Evolutionary conservation across 768 basidiomycete species (phyloP).

Genomic region (Agaricus blazei): DNA sequence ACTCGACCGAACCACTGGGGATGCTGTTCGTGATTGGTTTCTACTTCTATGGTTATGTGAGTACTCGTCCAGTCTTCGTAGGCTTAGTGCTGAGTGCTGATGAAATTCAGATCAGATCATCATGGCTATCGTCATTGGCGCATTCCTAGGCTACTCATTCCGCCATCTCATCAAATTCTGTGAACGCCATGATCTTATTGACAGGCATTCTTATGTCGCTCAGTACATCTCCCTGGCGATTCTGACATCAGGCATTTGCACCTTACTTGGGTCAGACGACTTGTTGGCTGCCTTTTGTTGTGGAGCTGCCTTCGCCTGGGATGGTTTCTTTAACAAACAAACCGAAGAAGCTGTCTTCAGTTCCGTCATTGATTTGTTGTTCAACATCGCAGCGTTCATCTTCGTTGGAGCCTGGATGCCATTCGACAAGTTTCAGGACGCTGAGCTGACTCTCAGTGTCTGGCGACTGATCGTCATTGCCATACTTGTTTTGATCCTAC

Average conservation of each 20-base stretch:
- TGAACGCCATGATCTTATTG: slow-evolving; percentile 79
- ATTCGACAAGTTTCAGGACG: slow-evolving; percentile 71
- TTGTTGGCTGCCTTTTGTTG: slow-evolving; percentile 92
- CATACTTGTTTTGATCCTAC: slow-evolving; percentile 74
- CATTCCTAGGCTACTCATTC: slow-evolving; percentile 70
- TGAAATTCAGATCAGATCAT: slow-evolving; percentile 62
- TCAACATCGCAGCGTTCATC: slow-evolving; percentile 94
- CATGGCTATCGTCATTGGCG: slow-evolving; percentile 71
- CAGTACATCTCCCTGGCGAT: slow-evolving; percentile 85
- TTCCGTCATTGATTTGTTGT: slow-evolving; percentile 92
- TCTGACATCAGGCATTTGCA: slow-evolving; percentile 79
- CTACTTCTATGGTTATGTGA: slow-evolving; percentile 80
- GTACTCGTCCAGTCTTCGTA: slow-evolving; percentile 22
- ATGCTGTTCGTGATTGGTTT: slow-evolving; percentile 85
- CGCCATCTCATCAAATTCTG: slow-evolving; percentile 93
- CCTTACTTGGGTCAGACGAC: slow-evolving; percentile 88
- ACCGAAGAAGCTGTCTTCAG: slow-evolving; percentile 95
- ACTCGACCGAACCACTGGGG: slow-evolving; percentile 56
- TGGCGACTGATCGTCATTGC: slow-evolving; percentile 86
- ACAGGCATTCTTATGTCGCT: slow-evolving; percentile 91
- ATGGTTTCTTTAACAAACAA: slow-evolving; percentile 88
- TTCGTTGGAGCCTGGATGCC: slow-evolving; percentile 99
- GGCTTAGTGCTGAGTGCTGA: slow-evolving; percentile 11
- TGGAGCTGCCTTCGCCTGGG: slow-evolving; percentile 96
- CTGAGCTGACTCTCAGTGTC: slow-evolving; percentile 61